Conservation (phyloP, 2,329 filamentous ascomycete species). For the Clarireedia sp. region DNA sequence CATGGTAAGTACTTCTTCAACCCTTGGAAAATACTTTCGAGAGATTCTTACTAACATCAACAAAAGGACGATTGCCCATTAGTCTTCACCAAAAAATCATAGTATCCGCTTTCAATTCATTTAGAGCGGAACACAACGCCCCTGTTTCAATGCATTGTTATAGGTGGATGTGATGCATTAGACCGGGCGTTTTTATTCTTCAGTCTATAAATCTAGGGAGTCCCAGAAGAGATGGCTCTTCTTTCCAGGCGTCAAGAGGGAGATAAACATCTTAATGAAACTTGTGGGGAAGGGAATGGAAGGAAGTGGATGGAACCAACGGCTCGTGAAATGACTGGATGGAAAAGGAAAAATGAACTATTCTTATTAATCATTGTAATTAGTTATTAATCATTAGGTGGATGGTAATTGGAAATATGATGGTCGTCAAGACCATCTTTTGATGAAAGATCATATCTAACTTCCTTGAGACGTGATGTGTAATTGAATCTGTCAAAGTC, state of each 20-base stretch:
- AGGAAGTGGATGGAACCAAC: background rate
- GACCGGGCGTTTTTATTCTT: conserved; percentile 3
- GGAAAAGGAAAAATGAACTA: background rate
- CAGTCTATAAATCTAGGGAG: conserved; percentile 4
- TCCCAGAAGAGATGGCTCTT: background rate
- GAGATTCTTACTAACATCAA: background rate
- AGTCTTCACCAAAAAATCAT: conserved; percentile 8
- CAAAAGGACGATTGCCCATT: conserved; percentile 12
- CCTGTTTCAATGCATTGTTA: background rate
- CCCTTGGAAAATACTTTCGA: background rate
- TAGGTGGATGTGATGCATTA: conserved; percentile 6
- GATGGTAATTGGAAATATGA: background rate
- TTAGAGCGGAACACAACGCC: too few relatives aligned
- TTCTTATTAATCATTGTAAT: background rate
- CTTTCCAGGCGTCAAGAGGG: background rate
- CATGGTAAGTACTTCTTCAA: conserved; percentile 51
- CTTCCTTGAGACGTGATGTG: too few relatives aligned
- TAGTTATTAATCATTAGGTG: background rate
- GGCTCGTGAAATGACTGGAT: background rate
- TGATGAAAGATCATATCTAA: too few relatives aligned
- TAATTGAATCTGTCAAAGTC: too few relatives aligned
- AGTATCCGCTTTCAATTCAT: background rate
- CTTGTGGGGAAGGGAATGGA: background rate
- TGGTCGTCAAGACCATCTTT: background rate
- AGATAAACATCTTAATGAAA: background rate